Conservation (phyloP, 2,329 filamentous ascomycete species). For the Exophiala xenobiotica region DNA sequence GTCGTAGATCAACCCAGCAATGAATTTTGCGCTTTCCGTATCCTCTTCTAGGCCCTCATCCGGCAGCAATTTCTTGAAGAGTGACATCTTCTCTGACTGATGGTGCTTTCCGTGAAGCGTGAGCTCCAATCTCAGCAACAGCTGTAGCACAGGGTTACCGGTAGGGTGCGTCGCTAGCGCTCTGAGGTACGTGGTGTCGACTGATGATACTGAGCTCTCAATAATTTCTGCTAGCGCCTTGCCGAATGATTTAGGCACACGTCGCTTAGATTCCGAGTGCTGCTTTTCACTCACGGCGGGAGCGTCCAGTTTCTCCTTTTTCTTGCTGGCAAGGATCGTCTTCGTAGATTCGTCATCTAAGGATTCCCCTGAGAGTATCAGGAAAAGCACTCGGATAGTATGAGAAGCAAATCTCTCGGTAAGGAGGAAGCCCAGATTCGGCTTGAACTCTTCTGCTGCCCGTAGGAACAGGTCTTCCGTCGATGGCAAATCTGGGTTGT, state of each 20-base stretch:
- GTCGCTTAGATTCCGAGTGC: constrained; percentile 46
- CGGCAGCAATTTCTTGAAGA: constrained; percentile 76
- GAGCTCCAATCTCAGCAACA: constrained; percentile 84
- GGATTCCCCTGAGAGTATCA: constrained; percentile 81
- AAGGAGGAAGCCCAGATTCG: constrained; percentile 76
- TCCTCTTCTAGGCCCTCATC: constrained; percentile 73
- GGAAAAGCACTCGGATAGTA: constrained; percentile 77
- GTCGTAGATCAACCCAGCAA: constrained; percentile 86
- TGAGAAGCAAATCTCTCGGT: constrained; percentile 91
- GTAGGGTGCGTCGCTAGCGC: constrained; percentile 84
- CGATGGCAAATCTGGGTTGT: constrained; percentile 53
- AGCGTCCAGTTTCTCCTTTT: constrained; percentile 78
- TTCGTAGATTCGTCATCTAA: constrained; percentile 68
- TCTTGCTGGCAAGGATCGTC: constrained; percentile 83
- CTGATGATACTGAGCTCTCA: constrained; percentile 67
- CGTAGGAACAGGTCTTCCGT: constrained; percentile 85
- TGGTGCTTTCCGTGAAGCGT: constrained; percentile 67
- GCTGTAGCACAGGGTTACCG: constrained; percentile 88
- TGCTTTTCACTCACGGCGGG: constrained; percentile 53
- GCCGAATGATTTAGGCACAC: constrained; percentile 76
- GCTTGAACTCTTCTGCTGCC: constrained; percentile 84
- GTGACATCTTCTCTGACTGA: constrained; percentile 62
- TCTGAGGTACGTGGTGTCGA: constrained; percentile 78
- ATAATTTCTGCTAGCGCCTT: constrained; percentile 80
- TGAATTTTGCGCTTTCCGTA: constrained; percentile 72